Evolutionary conservation across 176 grass and related monocot species (phyloP).

Genomic region (Olyra latifolia): DNA sequence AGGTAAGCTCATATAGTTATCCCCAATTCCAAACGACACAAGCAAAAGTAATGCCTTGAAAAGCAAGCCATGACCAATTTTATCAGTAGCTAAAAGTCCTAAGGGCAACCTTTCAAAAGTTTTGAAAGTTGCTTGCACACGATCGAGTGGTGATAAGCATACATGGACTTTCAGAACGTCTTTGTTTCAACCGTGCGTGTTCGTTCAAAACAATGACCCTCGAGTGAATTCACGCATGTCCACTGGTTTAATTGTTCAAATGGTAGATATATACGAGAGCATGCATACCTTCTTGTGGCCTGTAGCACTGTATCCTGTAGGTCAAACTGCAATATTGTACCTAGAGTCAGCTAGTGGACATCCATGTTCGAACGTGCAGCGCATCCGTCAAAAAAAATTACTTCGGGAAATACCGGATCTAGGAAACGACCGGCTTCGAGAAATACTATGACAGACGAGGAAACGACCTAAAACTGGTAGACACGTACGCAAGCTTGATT

Average conservation of each 20-base stretch:
- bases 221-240: background rate
- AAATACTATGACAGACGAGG: too few relatives aligned
- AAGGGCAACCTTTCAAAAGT: conserved; percentile 12
- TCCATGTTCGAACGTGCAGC: too few relatives aligned
- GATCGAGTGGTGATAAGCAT: background rate
- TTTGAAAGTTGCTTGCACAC: conserved; percentile 15
- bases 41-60: background rate
- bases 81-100: background rate
- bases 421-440: too few relatives aligned
- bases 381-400: too few relatives aligned
- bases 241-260: background rate
- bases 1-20: background rate
- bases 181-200: background rate
- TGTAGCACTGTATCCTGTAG: too few relatives aligned
- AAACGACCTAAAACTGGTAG: too few relatives aligned
- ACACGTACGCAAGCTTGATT: too few relatives aligned
- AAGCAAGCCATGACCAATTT: background rate
- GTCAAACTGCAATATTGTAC: background rate
- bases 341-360: too few relatives aligned
- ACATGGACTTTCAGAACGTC: conserved; percentile 4
- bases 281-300: background rate
- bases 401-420: too few relatives aligned
- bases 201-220: background rate
- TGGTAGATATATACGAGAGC: background rate
- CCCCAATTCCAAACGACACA: background rate